Conservation (phyloP, 2,329 filamentous ascomycete genomes). For the Didymellaceae sp. region DNA sequence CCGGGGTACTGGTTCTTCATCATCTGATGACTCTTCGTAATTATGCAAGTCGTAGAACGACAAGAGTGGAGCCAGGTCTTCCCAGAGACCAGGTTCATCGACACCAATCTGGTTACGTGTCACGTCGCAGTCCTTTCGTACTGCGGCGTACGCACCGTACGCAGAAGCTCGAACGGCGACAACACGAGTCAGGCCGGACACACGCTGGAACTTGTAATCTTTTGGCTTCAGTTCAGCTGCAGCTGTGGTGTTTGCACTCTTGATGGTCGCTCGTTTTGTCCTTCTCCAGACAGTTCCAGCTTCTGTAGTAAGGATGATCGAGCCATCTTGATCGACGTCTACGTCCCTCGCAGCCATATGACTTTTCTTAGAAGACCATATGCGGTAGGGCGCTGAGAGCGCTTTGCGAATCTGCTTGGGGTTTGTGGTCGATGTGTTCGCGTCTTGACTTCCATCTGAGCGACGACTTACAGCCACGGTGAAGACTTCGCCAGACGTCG, state of each 20-base stretch:
- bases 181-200: conserved; percentile 86
- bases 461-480: conserved; percentile 78
- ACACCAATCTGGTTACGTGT: conserved; percentile 75
- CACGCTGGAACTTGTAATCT: conserved; percentile 93
- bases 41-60: conserved; percentile 67
- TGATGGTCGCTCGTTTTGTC: conserved; percentile 80
- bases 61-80: conserved; percentile 73
- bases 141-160: conserved; percentile 87
- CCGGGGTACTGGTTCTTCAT: conserved; percentile 54
- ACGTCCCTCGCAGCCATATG: conserved; percentile 85
- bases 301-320: conserved; percentile 90
- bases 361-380: conserved; percentile 89
- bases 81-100: conserved; percentile 72
- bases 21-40: conserved; percentile 51
- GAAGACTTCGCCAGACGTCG: conserved; percentile 83
- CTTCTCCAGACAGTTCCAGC: conserved; percentile 94
- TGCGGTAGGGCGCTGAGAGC: conserved; percentile 76
- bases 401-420: conserved; percentile 87
- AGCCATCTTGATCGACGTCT: conserved; percentile 88
- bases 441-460: conserved; percentile 63
- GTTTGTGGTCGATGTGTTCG: conserved; percentile 82
- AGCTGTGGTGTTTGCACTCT: conserved; percentile 64
- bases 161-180: conserved; percentile 84
- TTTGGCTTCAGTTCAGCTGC: conserved; percentile 70
- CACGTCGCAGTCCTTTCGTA: conserved; percentile 83